phyloP scores from a whole-genome alignment of 2,329 filamentous ascomycete genomes.

The Cryphonectria parasitica region DNA sequence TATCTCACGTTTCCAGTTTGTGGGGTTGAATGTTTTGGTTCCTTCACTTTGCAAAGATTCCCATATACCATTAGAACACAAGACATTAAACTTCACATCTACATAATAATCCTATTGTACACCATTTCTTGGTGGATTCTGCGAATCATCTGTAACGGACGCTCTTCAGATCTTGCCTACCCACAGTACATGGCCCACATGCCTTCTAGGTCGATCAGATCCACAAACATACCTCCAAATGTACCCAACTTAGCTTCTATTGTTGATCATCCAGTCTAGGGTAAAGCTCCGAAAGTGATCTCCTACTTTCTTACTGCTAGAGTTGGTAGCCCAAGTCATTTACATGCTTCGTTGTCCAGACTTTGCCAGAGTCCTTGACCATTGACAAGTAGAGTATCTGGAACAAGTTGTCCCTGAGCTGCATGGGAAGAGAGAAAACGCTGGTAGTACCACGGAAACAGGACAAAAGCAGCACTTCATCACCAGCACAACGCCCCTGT shows the following conservation, averaged over 20 bases:
- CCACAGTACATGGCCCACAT: too few species aligned
- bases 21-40: slow-evolving; percentile 19
- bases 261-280: neutral
- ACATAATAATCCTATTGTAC: neutral
- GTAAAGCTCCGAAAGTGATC: neutral
- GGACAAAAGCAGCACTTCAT: neutral
- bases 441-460: neutral
- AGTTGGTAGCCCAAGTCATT: too few species aligned
- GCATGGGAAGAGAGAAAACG: too few species aligned
- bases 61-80: slow-evolving; percentile 23
- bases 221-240: neutral
- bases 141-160: neutral
- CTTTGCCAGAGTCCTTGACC: too few species aligned
- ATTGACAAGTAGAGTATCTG: too few species aligned
- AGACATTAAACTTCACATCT: neutral
- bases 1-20: neutral
- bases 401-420: neutral
- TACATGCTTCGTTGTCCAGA: too few species aligned
- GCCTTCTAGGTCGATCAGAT: neutral
- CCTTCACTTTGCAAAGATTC: slow-evolving; percentile 24
- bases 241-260: neutral
- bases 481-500: neutral
- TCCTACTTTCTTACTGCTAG: too few species aligned
- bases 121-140: neutral
- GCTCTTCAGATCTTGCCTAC: too few species aligned